Evolutionary conservation across 2,329 filamentous ascomycete genomes (phyloP), one percentile per base, ranked within the genome.

Genomic region (Fusarium humuli): DNA sequence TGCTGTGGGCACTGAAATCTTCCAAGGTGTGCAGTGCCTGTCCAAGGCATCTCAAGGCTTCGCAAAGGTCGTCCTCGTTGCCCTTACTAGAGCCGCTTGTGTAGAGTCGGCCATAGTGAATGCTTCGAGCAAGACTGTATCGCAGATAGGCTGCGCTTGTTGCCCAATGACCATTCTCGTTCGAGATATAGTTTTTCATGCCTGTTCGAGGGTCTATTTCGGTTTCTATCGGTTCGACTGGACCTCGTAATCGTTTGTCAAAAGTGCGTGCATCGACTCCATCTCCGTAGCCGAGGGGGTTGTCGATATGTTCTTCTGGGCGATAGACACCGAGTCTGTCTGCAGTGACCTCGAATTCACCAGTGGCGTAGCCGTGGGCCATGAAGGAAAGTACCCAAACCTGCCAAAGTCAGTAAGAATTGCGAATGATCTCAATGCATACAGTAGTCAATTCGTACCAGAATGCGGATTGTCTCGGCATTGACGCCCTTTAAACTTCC

Each of bases 141-240:
- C 90, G 90, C 64, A 97, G 86, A 76, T 95, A 98, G 41, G 92
- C 94, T 10, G 92, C 84, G 69, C 94, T 97, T 22, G 96, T 99
- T 2, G 94, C 93, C 92, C 94, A 98, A 42, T 88, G 87, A 7
- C 94, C 93, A 16, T 82, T 84, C 79, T 98, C 95, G 76, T 98
- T 98, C 65, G 95, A 90, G 72, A 99, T 98, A 80, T 99, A 99
- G 79, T 98, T 98, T 81, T 98, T 99, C 95, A 99, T 97, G n/a
- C 94, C 94, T 2, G 93, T 96, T 8, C 87, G 83, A 34, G 83
- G 82, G 75, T 96, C 93, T 60, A 96, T 87, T 64, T 92, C 89
- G 22, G 92, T 88, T 76, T 96, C 93, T 42, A 87, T 80, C 7
- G 87, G 86, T 64, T 88, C 83, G 11, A 98, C 90, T 0, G 94